phyloP scores from a whole-genome alignment of 208 protist genomes.

The Tritrichomonas musculus region DNA sequence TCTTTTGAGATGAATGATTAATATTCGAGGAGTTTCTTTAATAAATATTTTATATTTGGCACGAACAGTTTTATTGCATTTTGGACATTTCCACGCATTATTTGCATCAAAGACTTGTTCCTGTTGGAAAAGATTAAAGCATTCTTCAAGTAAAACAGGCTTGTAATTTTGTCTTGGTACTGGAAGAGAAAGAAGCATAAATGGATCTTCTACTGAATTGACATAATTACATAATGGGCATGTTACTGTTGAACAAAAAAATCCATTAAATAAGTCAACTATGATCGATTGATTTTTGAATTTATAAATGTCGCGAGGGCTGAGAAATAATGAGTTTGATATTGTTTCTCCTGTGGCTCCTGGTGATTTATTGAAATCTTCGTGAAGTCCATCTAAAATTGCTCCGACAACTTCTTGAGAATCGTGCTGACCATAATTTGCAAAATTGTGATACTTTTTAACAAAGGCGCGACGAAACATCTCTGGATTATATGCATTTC shows the following conservation, averaged over 20 bases:
- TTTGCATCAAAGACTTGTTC: background rate
- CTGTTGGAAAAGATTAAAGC: background rate
- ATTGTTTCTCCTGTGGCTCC: background rate
- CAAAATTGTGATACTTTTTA: background rate
- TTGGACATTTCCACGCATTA: background rate
- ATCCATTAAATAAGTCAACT: background rate
- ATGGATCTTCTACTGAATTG: background rate
- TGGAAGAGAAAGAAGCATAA: constrained; percentile 35
- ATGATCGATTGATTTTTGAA: background rate
- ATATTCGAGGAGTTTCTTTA: background rate
- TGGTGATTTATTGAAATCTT: background rate
- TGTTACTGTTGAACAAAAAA: background rate
- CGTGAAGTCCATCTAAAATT: background rate
- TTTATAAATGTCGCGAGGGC: background rate
- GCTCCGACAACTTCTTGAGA: background rate
- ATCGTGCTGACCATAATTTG: constrained; percentile 15
- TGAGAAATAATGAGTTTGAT: no score
- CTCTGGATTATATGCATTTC: background rate
- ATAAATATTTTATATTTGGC: background rate
- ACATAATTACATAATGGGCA: background rate
- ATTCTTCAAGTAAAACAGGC: background rate
- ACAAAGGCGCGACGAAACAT: background rate
- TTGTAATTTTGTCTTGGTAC: background rate
- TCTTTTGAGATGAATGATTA: constrained; percentile 14
- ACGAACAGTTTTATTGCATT: background rate